phyloP scores from a whole-genome alignment of 164 flowering plant species.

The Piper betle region DNA sequence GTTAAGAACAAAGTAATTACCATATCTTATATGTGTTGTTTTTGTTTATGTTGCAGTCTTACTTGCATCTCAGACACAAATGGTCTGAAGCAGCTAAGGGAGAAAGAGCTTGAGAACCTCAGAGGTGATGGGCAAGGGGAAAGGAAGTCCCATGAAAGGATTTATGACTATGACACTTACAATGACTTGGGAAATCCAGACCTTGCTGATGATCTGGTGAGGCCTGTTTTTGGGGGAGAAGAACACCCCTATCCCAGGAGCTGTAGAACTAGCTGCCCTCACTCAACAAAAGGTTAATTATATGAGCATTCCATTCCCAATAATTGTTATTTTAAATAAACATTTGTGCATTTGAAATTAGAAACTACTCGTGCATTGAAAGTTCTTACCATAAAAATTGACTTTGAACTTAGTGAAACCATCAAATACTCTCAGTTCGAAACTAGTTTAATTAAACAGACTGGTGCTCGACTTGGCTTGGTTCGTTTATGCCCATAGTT shows the following conservation, averaged over 20 bases:
- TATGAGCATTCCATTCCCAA: neutral
- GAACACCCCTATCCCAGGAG: constrained; percentile 53
- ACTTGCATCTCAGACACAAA: constrained; percentile 42
- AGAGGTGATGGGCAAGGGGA: constrained; percentile 40
- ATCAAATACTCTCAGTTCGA: too few species aligned
- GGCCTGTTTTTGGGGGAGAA: constrained; percentile 49
- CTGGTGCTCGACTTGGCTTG: too few species aligned
- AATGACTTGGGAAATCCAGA: constrained; percentile 62
- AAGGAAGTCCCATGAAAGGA: constrained; percentile 29
- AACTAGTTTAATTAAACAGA: too few species aligned
- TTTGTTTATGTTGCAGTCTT: constrained; percentile 24
- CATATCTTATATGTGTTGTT: neutral
- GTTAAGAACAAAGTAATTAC: too few species aligned
- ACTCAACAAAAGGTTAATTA: constrained; percentile 2
- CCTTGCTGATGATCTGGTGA: constrained; percentile 1
- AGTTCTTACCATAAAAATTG: too few species aligned
- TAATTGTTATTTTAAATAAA: too few species aligned
- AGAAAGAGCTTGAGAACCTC: constrained; percentile 27
- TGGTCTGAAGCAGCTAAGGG: constrained; percentile 31
- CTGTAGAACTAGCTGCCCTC: constrained; percentile 48
- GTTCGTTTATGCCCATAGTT: too few species aligned
- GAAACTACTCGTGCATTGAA: too few species aligned
- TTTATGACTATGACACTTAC: constrained; percentile 57
- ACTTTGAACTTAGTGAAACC: too few species aligned
- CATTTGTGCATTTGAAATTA: too few species aligned